These are phyloP conservation scores for Ogataea paraovalis DNA, from an alignment of 805 yeast species.

Conservation along the genomic window DNA sequence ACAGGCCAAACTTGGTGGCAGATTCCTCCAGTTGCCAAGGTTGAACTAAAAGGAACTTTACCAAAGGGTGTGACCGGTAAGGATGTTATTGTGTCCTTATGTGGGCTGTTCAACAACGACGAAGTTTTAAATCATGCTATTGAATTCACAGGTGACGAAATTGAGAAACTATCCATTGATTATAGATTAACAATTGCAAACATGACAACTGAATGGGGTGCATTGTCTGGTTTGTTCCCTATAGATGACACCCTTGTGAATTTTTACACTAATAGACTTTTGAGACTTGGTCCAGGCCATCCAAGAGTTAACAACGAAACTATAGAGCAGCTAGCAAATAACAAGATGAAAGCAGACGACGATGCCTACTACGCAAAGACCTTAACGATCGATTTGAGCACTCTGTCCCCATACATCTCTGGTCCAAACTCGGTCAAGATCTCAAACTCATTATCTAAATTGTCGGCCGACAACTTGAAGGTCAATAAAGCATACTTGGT, in stretches of 20 bases:
- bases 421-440: constrained; percentile 98
- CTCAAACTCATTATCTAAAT: constrained; percentile 70
- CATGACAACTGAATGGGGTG: constrained; percentile 99
- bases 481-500: constrained; percentile 94
- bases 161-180: constrained; percentile 67
- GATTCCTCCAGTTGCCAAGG: constrained; percentile 97
- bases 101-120: constrained; percentile 90
- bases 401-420: constrained; percentile 83
- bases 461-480: constrained; percentile 67
- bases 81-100: constrained; percentile 92
- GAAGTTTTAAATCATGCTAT: constrained; percentile 92
- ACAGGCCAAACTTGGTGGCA: constrained; percentile 99
- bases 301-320: constrained; percentile 72
- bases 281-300: constrained; percentile 48
- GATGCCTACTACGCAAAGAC: constrained; percentile 90
- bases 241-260: constrained; percentile 73
- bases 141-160: constrained; percentile 84
- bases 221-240: constrained; percentile 95
- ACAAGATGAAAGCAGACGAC: constrained; percentile 51
- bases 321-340: constrained; percentile 45
- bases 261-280: constrained; percentile 68
- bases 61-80: constrained; percentile 92
- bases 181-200: constrained; percentile 90
- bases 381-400: constrained; percentile 70
- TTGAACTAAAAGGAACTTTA: constrained; percentile 75